Conservation (phyloP, 2,329 filamentous ascomycete genomes). For the Diaporthe humulicola region DNA sequence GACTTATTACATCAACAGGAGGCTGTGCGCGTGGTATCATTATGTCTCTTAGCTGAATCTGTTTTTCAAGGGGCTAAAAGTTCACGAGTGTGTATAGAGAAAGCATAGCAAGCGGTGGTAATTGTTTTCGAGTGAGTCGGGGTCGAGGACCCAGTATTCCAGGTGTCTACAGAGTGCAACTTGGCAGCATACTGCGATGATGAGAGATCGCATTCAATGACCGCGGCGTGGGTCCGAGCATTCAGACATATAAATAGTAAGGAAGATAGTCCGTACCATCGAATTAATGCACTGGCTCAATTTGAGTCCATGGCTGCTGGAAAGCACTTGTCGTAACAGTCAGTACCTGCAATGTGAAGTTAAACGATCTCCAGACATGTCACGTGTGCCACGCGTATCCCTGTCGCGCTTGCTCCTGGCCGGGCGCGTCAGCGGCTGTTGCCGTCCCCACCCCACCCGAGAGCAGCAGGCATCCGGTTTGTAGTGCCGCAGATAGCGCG, state of each 20-base stretch:
- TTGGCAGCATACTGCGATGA: neutral
- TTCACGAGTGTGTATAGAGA: constrained; percentile 10
- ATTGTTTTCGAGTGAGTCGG: neutral
- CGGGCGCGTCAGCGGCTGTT: constrained; percentile 33
- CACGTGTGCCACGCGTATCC: constrained; percentile 36
- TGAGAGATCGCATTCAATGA: neutral
- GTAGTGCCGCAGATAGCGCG: constrained; percentile 4
- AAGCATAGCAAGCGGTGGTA: constrained; percentile 25
- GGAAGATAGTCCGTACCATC: constrained; percentile 8
- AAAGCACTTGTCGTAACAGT: neutral
- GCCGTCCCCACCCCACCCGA: constrained; percentile 13
- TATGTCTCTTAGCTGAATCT: neutral
- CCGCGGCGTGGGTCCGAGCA: neutral
- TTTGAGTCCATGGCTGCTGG: neutral
- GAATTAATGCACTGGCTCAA: neutral
- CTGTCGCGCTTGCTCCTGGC: constrained; percentile 7
- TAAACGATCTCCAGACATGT: constrained; percentile 9
- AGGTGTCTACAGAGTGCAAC: neutral
- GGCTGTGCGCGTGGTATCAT: neutral
- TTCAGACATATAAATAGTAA: neutral
- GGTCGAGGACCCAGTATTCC: constrained; percentile 6
- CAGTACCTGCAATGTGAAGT: neutral
- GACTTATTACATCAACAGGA: neutral
- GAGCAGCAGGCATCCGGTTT: neutral
- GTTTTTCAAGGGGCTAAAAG: neutral